Evolutionary conservation across 1,284 basidiomycete genomes (phyloP).

Genomic region (Porodaedalea pini): DNA sequence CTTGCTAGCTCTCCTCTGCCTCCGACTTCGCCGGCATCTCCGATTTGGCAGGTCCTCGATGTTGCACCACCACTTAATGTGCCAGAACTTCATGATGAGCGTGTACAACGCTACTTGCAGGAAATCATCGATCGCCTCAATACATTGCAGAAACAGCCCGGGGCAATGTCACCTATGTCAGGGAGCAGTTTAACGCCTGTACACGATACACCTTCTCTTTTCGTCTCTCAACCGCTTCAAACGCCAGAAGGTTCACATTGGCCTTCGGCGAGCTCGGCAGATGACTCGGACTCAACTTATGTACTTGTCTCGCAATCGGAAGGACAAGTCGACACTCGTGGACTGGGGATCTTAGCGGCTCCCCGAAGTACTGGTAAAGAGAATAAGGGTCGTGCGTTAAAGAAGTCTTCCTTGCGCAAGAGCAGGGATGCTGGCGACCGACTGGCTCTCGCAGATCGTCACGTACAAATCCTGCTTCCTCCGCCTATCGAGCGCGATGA

Average conservation of each 20-base stretch:
- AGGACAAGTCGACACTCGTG: constrained; percentile 1
- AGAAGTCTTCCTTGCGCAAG: constrained; percentile 45
- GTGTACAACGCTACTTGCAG: constrained; percentile 75
- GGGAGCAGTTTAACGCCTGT: constrained; percentile 26
- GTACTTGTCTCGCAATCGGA: constrained; percentile 3
- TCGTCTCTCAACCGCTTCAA: neutral
- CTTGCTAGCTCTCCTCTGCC: constrained; percentile 29
- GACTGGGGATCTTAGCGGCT: constrained; percentile 7
- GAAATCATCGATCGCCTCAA: constrained; percentile 81
- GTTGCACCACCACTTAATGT: constrained; percentile 33
- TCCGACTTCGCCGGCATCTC: constrained; percentile 29
- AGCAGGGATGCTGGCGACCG: constrained; percentile 27
- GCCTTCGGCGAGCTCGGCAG: neutral
- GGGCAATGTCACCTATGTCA: constrained; percentile 27
- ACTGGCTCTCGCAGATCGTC: constrained; percentile 29
- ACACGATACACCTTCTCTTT: constrained; percentile 16
- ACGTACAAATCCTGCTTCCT: constrained; percentile 51
- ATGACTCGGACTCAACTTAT: constrained; percentile 2
- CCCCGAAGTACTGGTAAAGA: constrained; percentile 32
- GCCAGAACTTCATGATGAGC: constrained; percentile 61
- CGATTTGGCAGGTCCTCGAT: constrained; percentile 31
- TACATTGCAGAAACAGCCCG: constrained; percentile 50
- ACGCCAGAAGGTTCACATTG: neutral
- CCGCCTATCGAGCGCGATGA: constrained; percentile 21
- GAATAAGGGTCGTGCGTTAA: constrained; percentile 30